Conservation (phyloP, 225 moss, liverwort and hornwort genomes). For the Pseudisothecium myosuroides region DNA sequence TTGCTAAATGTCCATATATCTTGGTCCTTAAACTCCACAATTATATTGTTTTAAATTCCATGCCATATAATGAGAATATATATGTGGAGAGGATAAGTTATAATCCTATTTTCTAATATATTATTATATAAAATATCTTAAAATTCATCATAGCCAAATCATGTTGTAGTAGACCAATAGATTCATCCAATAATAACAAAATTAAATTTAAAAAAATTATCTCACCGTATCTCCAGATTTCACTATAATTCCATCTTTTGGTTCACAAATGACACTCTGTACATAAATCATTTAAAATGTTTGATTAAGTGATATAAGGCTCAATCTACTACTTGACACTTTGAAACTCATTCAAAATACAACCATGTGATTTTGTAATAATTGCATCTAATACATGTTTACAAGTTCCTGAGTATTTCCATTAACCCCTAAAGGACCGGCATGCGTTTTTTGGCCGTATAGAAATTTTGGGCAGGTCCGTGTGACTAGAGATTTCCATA, state of each 20-base stretch:
- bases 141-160: not conserved
- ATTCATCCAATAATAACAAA: not conserved
- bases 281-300: not conserved
- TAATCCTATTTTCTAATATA: too few relatives aligned
- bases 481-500: too few relatives aligned
- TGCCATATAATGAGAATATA: not conserved
- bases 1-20: too few relatives aligned
- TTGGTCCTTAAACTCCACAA: too few relatives aligned
- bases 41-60: not conserved
- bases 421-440: too few relatives aligned
- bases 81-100: not conserved
- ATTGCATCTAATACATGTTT: not conserved
- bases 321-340: too few relatives aligned
- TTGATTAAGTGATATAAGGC: not conserved
- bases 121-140: fast-evolving
- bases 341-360: not conserved
- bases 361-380: not conserved
- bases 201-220: too few relatives aligned
- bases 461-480: too few relatives aligned
- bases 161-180: too few relatives aligned
- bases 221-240: conserved; percentile 25
- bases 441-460: too few relatives aligned
- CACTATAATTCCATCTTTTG: conserved; percentile 25
- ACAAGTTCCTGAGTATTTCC: not conserved
- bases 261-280: conserved; percentile 63